Evolutionary conservation across 768 basidiomycete species (phyloP), one percentile per base, ranked within the genome.

Genomic region (Mrakia frigida): DNA sequence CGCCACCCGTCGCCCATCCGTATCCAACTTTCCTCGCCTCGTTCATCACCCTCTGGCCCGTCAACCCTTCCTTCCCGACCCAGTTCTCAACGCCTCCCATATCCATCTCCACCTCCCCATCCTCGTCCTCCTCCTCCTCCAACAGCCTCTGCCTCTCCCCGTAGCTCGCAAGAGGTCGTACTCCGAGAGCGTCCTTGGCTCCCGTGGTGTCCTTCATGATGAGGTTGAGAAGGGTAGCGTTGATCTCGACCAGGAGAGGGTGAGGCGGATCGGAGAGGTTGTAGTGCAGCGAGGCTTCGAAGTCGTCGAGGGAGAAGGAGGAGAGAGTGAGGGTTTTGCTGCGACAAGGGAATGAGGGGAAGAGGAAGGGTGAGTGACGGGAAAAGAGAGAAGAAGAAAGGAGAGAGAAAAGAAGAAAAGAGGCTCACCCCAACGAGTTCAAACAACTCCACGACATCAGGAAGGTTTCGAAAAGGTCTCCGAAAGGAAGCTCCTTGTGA

Each of bases 371-470:
- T 16, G 65, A 41, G 72, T 21, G 68, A 43, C 28, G 37, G 37
- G 33, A 35, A 65, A 50, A 14, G 33, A 7, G 43, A n/a, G 39
- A 50, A 28, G 50, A 43, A 75, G 35, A 65, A 10, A 7, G n/a
- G 41, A n/a, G 23, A 41, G 61, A 52, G 25, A 41, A 65, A 14
- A n/a, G 23, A 41, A 50, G 39, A 16, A 41, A 65, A 14, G 46
- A 2, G n/a, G 79, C 83, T 78, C 82, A 97, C 97, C 94, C 93
- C 83, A 95, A 95, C 72, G 94, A 90, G 73, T 92, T 90, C 74
- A 98, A 84, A 83, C 96, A 96, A 83, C 93, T 94, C 95, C 95
- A 99, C 13, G 89, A 85, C 90, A 92, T 90, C 41, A 98, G 84
- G 83, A 98, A 93, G 13, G 87, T 85, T 82, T 98, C 95, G 78